phyloP scores from a whole-genome alignment of 2,329 filamentous ascomycete genomes.

The Elsinoe ampelina region DNA sequence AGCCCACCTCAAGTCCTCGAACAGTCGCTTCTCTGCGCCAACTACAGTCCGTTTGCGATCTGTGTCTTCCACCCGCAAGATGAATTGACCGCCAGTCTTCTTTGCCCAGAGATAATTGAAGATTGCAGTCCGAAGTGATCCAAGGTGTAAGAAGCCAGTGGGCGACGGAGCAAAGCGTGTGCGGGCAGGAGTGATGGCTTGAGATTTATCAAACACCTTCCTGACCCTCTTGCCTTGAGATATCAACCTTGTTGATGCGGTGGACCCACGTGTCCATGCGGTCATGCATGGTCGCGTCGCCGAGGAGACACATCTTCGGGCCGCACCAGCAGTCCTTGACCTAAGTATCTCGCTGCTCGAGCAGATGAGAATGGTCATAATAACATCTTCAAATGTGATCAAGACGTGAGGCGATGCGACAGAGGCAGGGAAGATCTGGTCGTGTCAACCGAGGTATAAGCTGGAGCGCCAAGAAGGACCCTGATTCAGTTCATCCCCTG shows the following conservation, averaged over 20 bases:
- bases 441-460: no score
- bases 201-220: background rate
- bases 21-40: constrained; percentile 69
- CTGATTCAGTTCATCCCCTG: no score
- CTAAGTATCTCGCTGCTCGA: background rate
- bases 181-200: constrained; percentile 45
- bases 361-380: constrained; percentile 3
- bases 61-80: constrained; percentile 89
- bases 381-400: background rate
- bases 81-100: constrained; percentile 78
- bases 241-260: background rate
- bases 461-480: no score
- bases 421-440: background rate
- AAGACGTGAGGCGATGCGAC: background rate
- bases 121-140: constrained; percentile 83
- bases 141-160: constrained; percentile 86
- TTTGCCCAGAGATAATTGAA: constrained; percentile 91
- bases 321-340: background rate
- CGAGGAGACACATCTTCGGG: background rate
- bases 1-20: constrained; percentile 76
- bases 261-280: background rate
- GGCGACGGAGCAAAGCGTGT: constrained; percentile 93
- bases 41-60: constrained; percentile 77
- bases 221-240: background rate
- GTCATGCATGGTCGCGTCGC: background rate